phyloP scores from a whole-genome alignment of 768 basidiomycete species.

The Cystofilobasidium ferigula region DNA sequence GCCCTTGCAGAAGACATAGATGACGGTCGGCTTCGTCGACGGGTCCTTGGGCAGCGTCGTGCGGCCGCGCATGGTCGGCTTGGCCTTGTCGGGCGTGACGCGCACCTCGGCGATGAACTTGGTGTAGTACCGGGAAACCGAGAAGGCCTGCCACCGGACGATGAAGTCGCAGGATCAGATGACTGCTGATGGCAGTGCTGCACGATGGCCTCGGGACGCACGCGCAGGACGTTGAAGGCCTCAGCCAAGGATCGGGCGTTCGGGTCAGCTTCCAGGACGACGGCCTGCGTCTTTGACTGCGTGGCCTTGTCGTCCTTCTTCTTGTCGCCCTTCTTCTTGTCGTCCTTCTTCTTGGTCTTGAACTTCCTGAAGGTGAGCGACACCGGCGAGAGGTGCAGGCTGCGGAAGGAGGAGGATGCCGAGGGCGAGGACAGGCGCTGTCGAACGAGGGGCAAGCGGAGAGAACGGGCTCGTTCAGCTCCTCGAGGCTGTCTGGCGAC shows the following conservation, averaged over 20 bases:
- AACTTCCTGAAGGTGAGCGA: no score
- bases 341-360: background rate
- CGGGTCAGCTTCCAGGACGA: no score
- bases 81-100: conserved; percentile 64
- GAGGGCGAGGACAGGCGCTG: no score
- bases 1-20: conserved; percentile 90
- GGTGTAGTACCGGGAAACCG: conserved; percentile 62
- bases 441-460: no score
- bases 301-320: conserved; percentile 30
- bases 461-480: no score
- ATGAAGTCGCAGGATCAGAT: background rate
- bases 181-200: background rate
- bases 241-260: conserved; percentile 36
- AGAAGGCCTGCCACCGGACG: conserved; percentile 53
- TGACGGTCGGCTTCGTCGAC: conserved; percentile 54
- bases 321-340: background rate
- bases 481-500: no score
- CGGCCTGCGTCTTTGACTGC: no score
- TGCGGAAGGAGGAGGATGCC: no score
- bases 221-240: conserved; percentile 36
- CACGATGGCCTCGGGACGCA: conserved; percentile 26
- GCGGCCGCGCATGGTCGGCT: conserved; percentile 78
- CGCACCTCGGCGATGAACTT: conserved; percentile 72
- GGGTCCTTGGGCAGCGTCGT: conserved; percentile 67
- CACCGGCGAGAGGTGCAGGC: no score